Percentiles rank a stretch among this genome's conserved stretches.
Conservation (phyloP, 805 yeast species). For the Hanseniaspora vineae region DNA sequence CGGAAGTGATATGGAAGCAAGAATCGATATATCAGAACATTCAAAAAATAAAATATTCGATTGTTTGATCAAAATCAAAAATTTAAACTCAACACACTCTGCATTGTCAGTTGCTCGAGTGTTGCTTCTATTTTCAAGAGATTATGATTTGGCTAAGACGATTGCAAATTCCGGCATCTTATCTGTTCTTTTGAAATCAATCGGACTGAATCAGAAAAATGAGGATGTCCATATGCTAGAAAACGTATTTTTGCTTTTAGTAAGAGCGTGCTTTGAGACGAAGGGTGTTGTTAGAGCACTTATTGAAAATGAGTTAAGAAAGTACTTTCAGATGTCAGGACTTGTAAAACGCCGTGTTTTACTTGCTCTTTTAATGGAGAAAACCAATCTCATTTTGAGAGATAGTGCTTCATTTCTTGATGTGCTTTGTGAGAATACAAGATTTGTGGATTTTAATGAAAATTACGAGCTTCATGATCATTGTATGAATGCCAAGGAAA, state of each 20-base stretch:
- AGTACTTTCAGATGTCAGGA: not conserved
- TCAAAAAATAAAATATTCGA: conserved; percentile 26
- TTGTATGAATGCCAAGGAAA: conserved; percentile 16
- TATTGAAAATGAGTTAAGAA: conserved; percentile 32
- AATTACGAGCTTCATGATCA: conserved; percentile 18
- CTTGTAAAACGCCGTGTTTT: conserved; percentile 28
- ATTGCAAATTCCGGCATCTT: conserved; percentile 38
- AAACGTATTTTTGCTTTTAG: conserved; percentile 36
- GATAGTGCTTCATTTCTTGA: conserved; percentile 12
- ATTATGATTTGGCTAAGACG: conserved; percentile 26
- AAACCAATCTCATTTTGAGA: conserved; percentile 32
- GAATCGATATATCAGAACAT: conserved; percentile 5
- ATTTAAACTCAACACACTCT: conserved; percentile 30
- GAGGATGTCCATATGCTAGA: conserved; percentile 31
- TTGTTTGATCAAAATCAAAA: conserved; percentile 31
- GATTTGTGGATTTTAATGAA: conserved; percentile 34
- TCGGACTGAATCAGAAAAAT: conserved; percentile 26
- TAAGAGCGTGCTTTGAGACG: conserved; percentile 63
- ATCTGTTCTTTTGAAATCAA: conserved; percentile 31
- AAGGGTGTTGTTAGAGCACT: conserved; percentile 33
- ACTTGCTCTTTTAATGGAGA: conserved; percentile 34
- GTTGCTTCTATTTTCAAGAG: conserved; percentile 39
- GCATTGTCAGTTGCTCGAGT: conserved; percentile 45
- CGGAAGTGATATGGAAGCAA: conserved; percentile 5
- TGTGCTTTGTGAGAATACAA: conserved; percentile 11